A percentile compares a stretch with the other conserved stretches of the same genome.
phyloP scores from a whole-genome alignment of 164 flowering plant species.

The Annona squamosa region DNA sequence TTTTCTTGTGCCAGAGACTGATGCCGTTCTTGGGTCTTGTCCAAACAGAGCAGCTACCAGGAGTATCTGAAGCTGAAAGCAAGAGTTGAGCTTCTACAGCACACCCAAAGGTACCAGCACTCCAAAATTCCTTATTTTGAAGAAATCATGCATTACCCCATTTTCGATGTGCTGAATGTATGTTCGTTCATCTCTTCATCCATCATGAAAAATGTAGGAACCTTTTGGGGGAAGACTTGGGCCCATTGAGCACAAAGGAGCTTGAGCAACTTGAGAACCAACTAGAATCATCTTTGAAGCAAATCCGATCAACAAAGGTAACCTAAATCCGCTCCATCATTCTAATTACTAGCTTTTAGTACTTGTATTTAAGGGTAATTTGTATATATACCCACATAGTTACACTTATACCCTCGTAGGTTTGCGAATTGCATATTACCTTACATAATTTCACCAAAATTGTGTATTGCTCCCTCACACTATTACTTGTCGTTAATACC shows the following conservation, averaged over 20 bases:
- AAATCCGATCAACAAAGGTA: conserved; percentile 44
- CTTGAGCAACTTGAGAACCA: conserved; percentile 52
- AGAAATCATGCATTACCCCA: neutral
- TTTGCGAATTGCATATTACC: too few species aligned
- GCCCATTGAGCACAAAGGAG: conserved; percentile 32
- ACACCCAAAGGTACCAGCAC: conserved; percentile 34
- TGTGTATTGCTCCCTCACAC: neutral
- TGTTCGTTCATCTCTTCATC: neutral
- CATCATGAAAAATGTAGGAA: conserved; percentile 23
- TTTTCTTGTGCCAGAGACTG: neutral
- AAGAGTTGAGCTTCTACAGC: conserved; percentile 41
- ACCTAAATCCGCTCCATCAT: neutral
- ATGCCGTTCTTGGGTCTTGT: neutral
- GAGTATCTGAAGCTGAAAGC: conserved; percentile 47
- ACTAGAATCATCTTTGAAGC: conserved; percentile 39
- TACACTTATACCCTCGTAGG: too few species aligned
- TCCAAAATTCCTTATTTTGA: neutral
- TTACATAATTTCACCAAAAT: too few species aligned
- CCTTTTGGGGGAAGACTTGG: conserved; percentile 52
- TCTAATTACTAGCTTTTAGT: neutral
- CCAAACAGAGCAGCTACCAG: conserved; percentile 37
- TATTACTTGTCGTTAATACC: neutral
- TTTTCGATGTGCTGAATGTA: neutral
- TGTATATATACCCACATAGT: too few species aligned
- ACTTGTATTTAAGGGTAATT: neutral